These are phyloP conservation scores for Coemansia sp. DNA, from an alignment of 192 early-diverging fungal genomes.

Conservation along the genomic window DNA sequence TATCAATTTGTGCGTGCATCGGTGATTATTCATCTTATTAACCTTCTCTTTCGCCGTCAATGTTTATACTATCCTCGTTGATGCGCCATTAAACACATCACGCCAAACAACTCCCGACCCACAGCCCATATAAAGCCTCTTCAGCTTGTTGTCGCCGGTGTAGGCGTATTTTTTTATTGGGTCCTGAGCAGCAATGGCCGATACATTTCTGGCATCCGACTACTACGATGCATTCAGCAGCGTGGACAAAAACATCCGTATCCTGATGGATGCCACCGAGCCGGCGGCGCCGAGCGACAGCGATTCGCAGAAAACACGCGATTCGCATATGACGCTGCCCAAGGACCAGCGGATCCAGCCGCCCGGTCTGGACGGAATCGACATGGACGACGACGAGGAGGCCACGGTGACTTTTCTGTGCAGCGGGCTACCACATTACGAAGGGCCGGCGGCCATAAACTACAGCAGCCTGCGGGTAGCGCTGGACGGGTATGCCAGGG, in stretches of 20 bases:
- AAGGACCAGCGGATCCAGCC: conserved; percentile 4
- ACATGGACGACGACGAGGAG: conserved; percentile 26
- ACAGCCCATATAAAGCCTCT: too few species aligned
- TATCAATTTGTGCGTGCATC: too few species aligned
- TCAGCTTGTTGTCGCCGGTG: too few species aligned
- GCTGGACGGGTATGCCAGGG: conserved; percentile 8
- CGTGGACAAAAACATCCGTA: conserved; percentile 38
- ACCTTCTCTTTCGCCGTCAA: too few species aligned
- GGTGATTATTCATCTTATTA: too few species aligned
- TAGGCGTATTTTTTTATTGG: too few species aligned
- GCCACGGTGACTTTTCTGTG: conserved; percentile 45
- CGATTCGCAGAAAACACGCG: neutral
- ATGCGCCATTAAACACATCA: too few species aligned
- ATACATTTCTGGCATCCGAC: conserved; percentile 18
- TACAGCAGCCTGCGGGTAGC: conserved; percentile 23
- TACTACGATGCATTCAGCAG: conserved; percentile 33
- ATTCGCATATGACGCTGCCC: neutral
- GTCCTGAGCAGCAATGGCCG: neutral
- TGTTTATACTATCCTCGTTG: too few species aligned
- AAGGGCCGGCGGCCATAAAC: conserved; percentile 29
- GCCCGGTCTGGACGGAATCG: conserved; percentile 6
- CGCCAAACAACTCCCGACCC: too few species aligned
- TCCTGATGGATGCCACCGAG: conserved; percentile 15
- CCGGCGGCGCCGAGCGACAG: neutral
- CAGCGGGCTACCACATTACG: conserved; percentile 44